Conservation (phyloP, 768 basidiomycete species). For the Trametes sanguinea region DNA sequence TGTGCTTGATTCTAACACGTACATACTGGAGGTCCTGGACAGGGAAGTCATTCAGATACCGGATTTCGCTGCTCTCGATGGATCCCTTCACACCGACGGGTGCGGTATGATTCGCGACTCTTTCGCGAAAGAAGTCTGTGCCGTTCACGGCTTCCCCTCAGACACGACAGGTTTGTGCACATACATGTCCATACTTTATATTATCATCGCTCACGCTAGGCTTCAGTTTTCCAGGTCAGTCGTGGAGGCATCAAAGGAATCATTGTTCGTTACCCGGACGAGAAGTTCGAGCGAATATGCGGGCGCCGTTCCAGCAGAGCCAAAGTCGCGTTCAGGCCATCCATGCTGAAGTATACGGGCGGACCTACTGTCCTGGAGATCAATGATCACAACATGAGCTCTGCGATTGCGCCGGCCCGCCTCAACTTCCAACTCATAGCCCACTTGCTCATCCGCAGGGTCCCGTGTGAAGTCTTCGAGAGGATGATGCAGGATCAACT, state of each 20-base stretch:
- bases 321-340: slow-evolving; percentile 13
- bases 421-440: slow-evolving; percentile 21
- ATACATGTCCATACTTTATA: too few species aligned
- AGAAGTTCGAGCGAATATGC: slow-evolving; percentile 11
- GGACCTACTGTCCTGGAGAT: slow-evolving; percentile 23
- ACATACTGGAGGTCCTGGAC: not conserved
- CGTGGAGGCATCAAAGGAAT: slow-evolving; percentile 25
- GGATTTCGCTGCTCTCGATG: slow-evolving; percentile 17
- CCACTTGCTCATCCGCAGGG: slow-evolving; percentile 16
- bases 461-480: slow-evolving; percentile 9
- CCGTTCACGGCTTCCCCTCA: slow-evolving; percentile 1
- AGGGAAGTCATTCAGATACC: slow-evolving; percentile 11
- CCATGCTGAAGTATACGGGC: slow-evolving; percentile 24
- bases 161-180: slow-evolving; percentile 7
- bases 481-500: slow-evolving; percentile 20
- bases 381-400: slow-evolving; percentile 13
- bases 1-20: not conserved
- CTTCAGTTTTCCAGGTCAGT: slow-evolving; percentile 23
- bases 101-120: slow-evolving; percentile 25
- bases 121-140: slow-evolving; percentile 19
- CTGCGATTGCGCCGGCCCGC: slow-evolving; percentile 11
- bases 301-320: not conserved
- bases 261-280: slow-evolving; percentile 24
- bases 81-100: slow-evolving; percentile 23
- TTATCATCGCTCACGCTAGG: too few species aligned